Evolutionary conservation across 2,329 filamentous ascomycete genomes (phyloP), one percentile per base, ranked within the genome.

Genomic region (Fusarium incarnatum): DNA sequence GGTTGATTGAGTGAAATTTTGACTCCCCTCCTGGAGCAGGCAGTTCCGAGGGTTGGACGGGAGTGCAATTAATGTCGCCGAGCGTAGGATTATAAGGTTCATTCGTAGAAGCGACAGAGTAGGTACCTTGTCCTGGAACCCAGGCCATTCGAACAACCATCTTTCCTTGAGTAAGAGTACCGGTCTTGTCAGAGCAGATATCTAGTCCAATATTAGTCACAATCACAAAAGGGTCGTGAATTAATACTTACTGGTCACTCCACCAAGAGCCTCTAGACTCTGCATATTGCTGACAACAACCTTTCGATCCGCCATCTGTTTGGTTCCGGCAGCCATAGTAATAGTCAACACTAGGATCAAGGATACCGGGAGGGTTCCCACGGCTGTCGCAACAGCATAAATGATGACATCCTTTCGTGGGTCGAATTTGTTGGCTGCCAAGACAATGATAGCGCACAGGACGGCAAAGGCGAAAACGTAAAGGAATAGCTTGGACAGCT

Each of bases 401-500:
- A 82, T 78, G 52, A 82, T 77, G 18, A 81, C 79, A 54, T 82
- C 79, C 40, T 77, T 76, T 10, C 75, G 68, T 9, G 77, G 61
- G 32, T 75, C 48, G 69, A 79, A 81, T 74, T 49, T 50, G 47
- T 73, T 73, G 22, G 70, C 70, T 11, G 53, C 60, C 6, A 75
- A 20, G 3, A 68, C 72, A 7, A 74, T 63, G 32, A 74, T 65
- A 25, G 72, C 72, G 28, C 72, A 74, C 13, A 74, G 52, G 3
- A 74, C 28, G 1, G 73, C 71, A 4, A 71, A 67, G 4, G 63
- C 63, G 9, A 75, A 74, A 6, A 92, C 84, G 5, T 88, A 79
- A 22, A 92, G 85, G 27, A 91, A 91, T 55, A 93, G 85, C 74
- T 89, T 88, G 68, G 88, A 89, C 41, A 93, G 81, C 74, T 90